These are phyloP conservation scores for Colletotrichum tofieldiae DNA, from an alignment of 2,329 filamentous ascomycete genomes.

Conservation along the genomic window DNA sequence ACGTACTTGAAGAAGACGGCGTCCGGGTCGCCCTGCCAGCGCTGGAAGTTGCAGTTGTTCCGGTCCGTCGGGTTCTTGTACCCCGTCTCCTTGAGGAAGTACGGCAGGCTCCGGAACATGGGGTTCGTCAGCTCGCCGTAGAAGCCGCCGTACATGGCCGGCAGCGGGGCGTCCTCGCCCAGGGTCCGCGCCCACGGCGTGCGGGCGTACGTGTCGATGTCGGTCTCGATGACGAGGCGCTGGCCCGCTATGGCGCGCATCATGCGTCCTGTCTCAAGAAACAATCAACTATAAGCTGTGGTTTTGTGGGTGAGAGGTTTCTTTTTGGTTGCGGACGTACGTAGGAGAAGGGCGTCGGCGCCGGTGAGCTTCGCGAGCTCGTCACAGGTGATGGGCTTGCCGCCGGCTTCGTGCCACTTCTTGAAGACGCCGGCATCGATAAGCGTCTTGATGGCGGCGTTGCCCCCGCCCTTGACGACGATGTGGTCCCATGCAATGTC, in stretches of 20 bases:
- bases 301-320: not conserved
- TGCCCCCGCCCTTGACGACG: slow-evolving; percentile 53
- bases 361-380: slow-evolving; percentile 53
- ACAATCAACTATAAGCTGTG: not conserved
- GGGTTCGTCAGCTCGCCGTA: slow-evolving; percentile 52
- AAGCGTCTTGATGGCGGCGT: slow-evolving; percentile 54
- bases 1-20: slow-evolving; percentile 53
- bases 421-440: slow-evolving; percentile 56
- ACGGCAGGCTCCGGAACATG: slow-evolving; percentile 52
- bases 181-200: slow-evolving; percentile 53
- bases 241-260: slow-evolving; percentile 55
- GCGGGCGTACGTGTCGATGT: slow-evolving; percentile 52
- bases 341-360: slow-evolving; percentile 52
- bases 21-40: slow-evolving; percentile 46
- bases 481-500: slow-evolving; percentile 57
- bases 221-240: slow-evolving; percentile 53
- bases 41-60: slow-evolving; percentile 53
- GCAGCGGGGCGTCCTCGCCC: slow-evolving; percentile 49
- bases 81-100: slow-evolving; percentile 51
- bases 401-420: slow-evolving; percentile 53
- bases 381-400: slow-evolving; percentile 49
- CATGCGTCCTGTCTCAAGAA: slow-evolving; percentile 49
- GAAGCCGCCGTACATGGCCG: slow-evolving; percentile 52
- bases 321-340: slow-evolving; percentile 43
- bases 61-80: slow-evolving; percentile 54